Percentiles rank a stretch among this genome's conserved stretches.
These are phyloP conservation scores for Chaetomiaceae sp. DNA, from an alignment of 2,329 filamentous ascomycete species.

Conservation along the genomic window DNA sequence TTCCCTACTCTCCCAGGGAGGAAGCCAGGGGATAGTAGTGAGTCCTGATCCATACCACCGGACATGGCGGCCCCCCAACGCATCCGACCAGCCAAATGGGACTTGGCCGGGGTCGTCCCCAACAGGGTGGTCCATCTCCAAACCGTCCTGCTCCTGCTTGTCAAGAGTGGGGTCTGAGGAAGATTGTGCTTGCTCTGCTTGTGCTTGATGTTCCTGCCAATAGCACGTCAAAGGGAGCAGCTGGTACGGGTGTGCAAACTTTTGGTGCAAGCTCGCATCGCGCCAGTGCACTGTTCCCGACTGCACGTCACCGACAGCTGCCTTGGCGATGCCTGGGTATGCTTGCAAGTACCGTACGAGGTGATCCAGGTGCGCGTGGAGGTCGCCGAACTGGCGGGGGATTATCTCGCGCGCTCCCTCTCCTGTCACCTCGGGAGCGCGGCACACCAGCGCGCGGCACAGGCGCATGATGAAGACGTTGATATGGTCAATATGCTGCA, in stretches of 20 bases:
- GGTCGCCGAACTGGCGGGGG: slow-evolving; percentile 1
- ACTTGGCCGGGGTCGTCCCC: background rate
- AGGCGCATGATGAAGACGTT: slow-evolving; percentile 2
- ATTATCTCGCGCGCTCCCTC: background rate
- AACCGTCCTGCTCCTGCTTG: background rate
- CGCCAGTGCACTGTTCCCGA: background rate
- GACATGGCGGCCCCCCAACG: background rate
- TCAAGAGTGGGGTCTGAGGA: background rate
- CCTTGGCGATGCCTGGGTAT: background rate
- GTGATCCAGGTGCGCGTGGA: background rate
- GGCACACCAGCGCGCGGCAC: slow-evolving; percentile 1
- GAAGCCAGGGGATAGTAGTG: background rate
- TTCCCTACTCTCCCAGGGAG: background rate
- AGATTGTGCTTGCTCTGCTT: background rate
- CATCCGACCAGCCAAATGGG: slow-evolving; percentile 6
- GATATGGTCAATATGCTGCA: slow-evolving; percentile 12
- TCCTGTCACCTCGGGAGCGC: background rate
- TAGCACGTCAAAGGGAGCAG: background rate
- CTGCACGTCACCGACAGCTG: background rate
- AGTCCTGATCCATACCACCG: background rate
- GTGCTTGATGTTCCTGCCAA: background rate
- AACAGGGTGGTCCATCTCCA: background rate
- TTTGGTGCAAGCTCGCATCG: background rate
- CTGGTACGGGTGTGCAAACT: background rate
- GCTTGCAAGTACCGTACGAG: slow-evolving; percentile 2